A percentile compares a stretch with the other conserved stretches of the same genome.
Evolutionary conservation across 139 green algal genomes (phyloP).

Genomic region (Ulvella scutata): DNA sequence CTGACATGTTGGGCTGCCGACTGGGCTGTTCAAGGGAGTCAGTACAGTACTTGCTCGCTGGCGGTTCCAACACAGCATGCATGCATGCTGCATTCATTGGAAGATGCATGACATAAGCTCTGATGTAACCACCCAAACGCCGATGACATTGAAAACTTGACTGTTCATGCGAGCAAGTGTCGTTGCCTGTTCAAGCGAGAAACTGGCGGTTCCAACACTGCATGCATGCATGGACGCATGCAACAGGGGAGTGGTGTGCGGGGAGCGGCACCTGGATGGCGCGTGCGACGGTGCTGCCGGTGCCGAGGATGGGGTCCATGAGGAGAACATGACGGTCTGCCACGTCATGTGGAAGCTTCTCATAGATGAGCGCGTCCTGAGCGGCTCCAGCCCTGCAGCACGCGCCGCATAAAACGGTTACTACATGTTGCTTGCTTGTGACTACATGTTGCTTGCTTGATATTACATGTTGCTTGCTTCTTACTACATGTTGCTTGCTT

Average conservation of each 20-base stretch:
- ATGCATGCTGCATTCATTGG: not conserved
- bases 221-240: not conserved
- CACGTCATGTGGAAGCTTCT: conserved; percentile 94
- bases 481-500: too few species aligned
- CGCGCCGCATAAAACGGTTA: not conserved
- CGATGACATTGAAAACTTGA: not conserved
- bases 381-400: conserved; percentile 1
- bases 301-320: conserved; percentile 87
- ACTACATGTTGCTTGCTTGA: too few species aligned
- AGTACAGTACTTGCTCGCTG: too few species aligned
- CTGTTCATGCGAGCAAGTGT: not conserved
- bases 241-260: not conserved
- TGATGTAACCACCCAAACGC: not conserved
- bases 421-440: too few species aligned
- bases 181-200: not conserved
- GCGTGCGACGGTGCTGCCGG: conserved; percentile 46
- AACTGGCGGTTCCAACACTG: not conserved
- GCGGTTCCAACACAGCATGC: too few species aligned
- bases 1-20: too few species aligned
- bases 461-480: too few species aligned
- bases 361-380: conserved; percentile 73
- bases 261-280: conserved; percentile 42
- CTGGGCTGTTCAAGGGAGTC: too few species aligned
- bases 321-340: conserved; percentile 79
- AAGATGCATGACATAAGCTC: not conserved